Percentiles rank a stretch among this genome's conserved stretches.
These are phyloP conservation scores for Alternaria novae-zelandiae DNA, from an alignment of 2,329 filamentous ascomycete species.

Conservation along the genomic window DNA sequence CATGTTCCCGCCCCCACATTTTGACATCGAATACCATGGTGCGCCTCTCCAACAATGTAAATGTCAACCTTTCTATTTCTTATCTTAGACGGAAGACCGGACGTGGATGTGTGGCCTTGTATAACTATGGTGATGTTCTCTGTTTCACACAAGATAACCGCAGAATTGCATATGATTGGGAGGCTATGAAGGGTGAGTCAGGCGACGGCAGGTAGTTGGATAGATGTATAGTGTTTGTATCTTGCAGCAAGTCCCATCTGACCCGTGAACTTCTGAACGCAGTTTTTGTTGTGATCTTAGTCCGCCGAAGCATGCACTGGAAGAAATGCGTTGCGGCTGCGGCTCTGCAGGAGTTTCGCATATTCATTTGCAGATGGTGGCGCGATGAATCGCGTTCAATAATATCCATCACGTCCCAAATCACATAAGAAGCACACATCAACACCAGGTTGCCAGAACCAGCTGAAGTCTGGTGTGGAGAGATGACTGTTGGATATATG, in stretches of 20 bases:
- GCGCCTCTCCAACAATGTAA: slow-evolving; percentile 22
- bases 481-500: neutral
- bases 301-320: neutral
- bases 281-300: neutral
- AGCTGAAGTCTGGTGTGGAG: neutral
- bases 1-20: slow-evolving; percentile 7
- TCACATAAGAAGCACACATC: neutral
- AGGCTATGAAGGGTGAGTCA: neutral
- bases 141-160: slow-evolving; percentile 19
- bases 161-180: neutral
- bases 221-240: neutral
- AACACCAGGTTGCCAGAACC: neutral
- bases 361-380: neutral
- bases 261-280: neutral
- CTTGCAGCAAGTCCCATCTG: neutral
- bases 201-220: neutral
- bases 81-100: slow-evolving; percentile 25
- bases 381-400: neutral
- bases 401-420: neutral
- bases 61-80: slow-evolving; percentile 31
- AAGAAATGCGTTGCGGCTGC: neutral
- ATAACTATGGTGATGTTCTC: slow-evolving; percentile 35
- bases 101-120: slow-evolving; percentile 26
- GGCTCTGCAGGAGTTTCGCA: neutral
- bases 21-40: slow-evolving; percentile 22